Base-by-base conservation (phyloP, 2,329 filamentous ascomycete species). In the Fusarium globosum region DNA sequence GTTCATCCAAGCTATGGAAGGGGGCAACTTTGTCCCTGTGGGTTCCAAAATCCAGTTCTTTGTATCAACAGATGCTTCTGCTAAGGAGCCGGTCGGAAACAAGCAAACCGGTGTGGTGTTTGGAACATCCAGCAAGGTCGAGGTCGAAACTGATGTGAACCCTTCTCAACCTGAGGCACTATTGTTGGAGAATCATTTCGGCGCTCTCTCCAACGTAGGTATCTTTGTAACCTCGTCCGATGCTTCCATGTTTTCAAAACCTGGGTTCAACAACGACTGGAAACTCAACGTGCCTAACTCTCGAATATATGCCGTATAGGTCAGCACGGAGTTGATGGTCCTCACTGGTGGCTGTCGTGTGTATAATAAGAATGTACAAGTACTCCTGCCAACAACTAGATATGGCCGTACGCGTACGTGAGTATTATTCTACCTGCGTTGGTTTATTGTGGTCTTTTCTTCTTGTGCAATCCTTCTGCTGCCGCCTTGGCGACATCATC, bases 31-130 rank as follows among this genome's bases (percentile, higher is more conserved):
- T 62, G 89, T 90, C 11, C 86, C 86, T 33, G 86, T 90, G 10
- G 92, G 91, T 13, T 90, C 92, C 20, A 87, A 82, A 53, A 87
- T 96, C 26, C 89, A 92, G 77, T 94, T 93, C 78, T 90, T 92
- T 73, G 84, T 89, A 39, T 82, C 84, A 6, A 74, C 80, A 13
- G 78, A 76, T 30, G 74, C 77, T 21, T 58, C 77, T 1, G 65
- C 77, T 4, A 63, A 82, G 78, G 52, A 72, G 77, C 66, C 71
- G 26, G 53, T 65, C 6, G 64, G 63, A 5, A 36, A n/a, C 6
- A 33, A 67, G 12, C 43, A 65, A 4, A 69, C 73, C 1, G 77
- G 75, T 4, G 52, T 81, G 15, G 76, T 80, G 5, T 84, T 84
- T 60, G 82, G 83, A 49, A 79, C 82, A 16, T 75, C 81, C 20